Evolutionary conservation across 1,284 basidiomycete genomes (phyloP), one percentile per base, ranked within the genome.

Genomic region (Ustilago esculenta): DNA sequence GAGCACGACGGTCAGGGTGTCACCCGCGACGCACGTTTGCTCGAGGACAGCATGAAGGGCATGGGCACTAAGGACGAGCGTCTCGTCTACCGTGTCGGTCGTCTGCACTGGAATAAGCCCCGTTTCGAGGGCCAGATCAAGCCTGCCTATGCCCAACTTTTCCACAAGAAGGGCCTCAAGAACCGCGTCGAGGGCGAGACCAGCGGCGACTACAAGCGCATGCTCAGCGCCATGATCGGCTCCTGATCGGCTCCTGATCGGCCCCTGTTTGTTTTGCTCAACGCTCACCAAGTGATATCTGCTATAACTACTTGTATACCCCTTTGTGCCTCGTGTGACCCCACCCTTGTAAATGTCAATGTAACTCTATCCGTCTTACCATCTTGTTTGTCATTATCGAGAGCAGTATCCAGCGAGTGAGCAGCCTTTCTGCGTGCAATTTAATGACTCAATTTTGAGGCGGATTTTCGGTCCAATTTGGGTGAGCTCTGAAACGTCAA

Each of bases 31-130:
- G 81, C 80, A 5, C 63, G 73, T 6, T 35, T 79, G 32, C 49
- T 82, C 18, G 73, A 81, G 61, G 74, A 73, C 23, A 61, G 74
- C 29, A 80, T 81, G 80, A 68, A 70, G 29, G 81, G 81, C 17
- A 59, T 75, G 50, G 81, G 81, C 7, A 82, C 81, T 21, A 75
- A 79, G 40, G 75, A 75, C 49, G 72, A 73, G 43, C 55, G 60
- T 18, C 50, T 74, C 5, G 40, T 76, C 53, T 70, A 73, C 36
- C 65, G 81, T 18, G 45, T 82, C 25, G 58, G 65, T 6, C 59
- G 81, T 5, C 49, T 74, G 7, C 74, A 77, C 59, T 82, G 81
- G 81, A 73, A 82, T 51, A 48, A 68, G 39, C 47, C 44, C 1
- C 51, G 78, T 2, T 78, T 79, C 33, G 73, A 75, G 25, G 59